Evolutionary conservation across 1,284 basidiomycete genomes (phyloP).

Genomic region (Microbotryomycetes sp.): DNA sequence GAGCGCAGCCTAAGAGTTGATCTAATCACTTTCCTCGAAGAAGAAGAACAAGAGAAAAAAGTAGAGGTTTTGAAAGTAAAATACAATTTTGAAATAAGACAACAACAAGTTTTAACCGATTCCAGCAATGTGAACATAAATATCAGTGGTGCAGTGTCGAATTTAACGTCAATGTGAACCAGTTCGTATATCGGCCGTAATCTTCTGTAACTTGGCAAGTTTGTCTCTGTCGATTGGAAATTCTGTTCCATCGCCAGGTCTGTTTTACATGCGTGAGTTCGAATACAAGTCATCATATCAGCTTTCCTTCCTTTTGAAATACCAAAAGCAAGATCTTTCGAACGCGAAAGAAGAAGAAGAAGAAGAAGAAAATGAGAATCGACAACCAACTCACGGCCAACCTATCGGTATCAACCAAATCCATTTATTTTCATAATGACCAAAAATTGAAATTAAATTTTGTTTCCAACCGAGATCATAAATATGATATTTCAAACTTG

Average conservation of each 20-base stretch:
- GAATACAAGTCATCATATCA: no score
- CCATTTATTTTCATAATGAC: constrained; percentile 8
- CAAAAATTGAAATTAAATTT: constrained; percentile 21
- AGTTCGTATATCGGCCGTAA: constrained; percentile 10
- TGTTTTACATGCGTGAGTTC: neutral
- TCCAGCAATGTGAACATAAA: no score
- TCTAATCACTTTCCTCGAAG: no score
- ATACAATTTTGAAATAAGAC: no score
- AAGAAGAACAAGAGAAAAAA: no score
- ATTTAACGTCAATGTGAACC: neutral
- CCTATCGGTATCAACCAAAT: constrained; percentile 22
- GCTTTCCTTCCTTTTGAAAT: no score
- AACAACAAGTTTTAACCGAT: no score
- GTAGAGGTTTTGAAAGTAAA: no score
- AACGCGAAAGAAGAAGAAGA: neutral
- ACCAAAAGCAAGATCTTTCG: neutral
- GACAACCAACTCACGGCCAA: constrained; percentile 17
- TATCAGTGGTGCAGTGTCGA: no score
- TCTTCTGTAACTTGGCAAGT: constrained; percentile 5
- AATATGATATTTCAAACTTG: constrained; percentile 9
- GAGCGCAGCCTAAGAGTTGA: no score
- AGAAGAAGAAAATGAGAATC: neutral
- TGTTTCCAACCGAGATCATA: constrained; percentile 21
- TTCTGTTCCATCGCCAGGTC: constrained; percentile 18
- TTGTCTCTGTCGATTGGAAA: constrained; percentile 20